These are phyloP conservation scores for Xylaria intraflava DNA, from an alignment of 495 filamentous ascomycete genomes.

Conservation along the genomic window DNA sequence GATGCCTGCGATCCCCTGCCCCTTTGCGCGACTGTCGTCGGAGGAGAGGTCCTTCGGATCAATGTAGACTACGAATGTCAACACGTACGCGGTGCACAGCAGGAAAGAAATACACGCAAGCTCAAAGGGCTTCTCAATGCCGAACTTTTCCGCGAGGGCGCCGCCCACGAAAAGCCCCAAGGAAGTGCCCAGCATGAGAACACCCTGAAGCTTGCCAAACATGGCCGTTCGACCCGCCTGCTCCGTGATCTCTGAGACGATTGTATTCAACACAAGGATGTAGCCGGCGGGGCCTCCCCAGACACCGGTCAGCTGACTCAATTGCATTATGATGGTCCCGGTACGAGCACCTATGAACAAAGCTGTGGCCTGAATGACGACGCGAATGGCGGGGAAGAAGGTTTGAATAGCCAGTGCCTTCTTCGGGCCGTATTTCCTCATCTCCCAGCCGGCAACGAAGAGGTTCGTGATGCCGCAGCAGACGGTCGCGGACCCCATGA, in stretches of 20 bases:
- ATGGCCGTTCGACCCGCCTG: slow-evolving; percentile 39
- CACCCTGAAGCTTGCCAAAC: slow-evolving; percentile 47
- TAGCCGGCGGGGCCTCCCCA: slow-evolving; percentile 49
- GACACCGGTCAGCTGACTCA: slow-evolving; percentile 47
- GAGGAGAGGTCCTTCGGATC: slow-evolving; percentile 18
- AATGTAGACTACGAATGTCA: slow-evolving; percentile 28
- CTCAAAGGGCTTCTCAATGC: slow-evolving; percentile 43
- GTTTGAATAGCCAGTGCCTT: slow-evolving; percentile 42
- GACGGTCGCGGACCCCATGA: slow-evolving; percentile 41
- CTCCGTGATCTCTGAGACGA: slow-evolving; percentile 39
- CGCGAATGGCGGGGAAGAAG: slow-evolving; percentile 44
- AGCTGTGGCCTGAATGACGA: slow-evolving; percentile 43
- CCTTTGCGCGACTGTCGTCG: slow-evolving; percentile 7
- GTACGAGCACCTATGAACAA: slow-evolving; percentile 37
- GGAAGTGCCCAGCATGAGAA: slow-evolving; percentile 43
- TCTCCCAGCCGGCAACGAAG: slow-evolving; percentile 48
- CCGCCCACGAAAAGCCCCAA: slow-evolving; percentile 34
- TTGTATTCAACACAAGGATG: slow-evolving; percentile 45
- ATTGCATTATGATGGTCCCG: slow-evolving; percentile 48
- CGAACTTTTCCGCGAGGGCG: slow-evolving; percentile 39
- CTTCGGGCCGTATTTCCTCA: slow-evolving; percentile 47
- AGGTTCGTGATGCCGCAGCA: slow-evolving; percentile 45
- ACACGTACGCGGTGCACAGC: slow-evolving; percentile 26
- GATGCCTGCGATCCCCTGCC: slow-evolving; percentile 31
- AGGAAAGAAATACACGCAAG: slow-evolving; percentile 40